phyloP scores from a whole-genome alignment of 78 protist genomes.

The Ministeria vibrans region DNA sequence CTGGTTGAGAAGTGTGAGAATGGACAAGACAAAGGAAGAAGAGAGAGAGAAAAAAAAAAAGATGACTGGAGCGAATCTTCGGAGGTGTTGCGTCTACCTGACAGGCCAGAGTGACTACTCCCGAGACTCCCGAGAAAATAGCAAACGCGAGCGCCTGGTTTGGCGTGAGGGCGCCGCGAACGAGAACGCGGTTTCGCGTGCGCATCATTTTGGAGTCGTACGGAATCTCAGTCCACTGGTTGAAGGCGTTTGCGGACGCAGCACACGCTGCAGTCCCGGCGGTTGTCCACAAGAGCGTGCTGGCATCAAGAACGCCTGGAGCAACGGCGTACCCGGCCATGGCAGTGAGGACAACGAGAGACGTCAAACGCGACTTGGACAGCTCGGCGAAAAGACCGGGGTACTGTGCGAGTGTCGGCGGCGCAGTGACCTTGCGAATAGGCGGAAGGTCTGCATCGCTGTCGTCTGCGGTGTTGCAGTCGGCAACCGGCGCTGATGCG shows the following conservation, averaged over 20 bases:
- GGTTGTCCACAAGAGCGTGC: neutral
- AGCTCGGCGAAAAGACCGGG: too few species aligned
- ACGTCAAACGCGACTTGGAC: neutral
- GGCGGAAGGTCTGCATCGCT: too few species aligned
- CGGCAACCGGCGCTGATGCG: too few species aligned
- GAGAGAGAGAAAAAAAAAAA: neutral
- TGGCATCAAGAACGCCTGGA: neutral
- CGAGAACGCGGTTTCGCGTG: constrained; percentile 17
- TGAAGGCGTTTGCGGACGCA: neutral
- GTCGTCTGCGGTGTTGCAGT: too few species aligned
- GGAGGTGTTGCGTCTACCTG: too few species aligned
- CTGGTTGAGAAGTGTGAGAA: neutral
- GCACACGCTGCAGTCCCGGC: neutral
- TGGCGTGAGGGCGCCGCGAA: constrained; percentile 12
- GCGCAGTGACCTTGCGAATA: too few species aligned
- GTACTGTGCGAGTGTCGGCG: too few species aligned
- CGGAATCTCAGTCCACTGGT: neutral
- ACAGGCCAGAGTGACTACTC: constrained; percentile 13
- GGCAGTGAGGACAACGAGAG: neutral
- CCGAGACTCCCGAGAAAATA: constrained; percentile 13
- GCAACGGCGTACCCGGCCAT: neutral
- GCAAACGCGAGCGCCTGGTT: constrained; percentile 20
- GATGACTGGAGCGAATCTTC: neutral
- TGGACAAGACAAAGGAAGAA: neutral
- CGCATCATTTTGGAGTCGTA: constrained; percentile 30